Percentiles rank a stretch among this genome's conserved stretches.
phyloP scores from a whole-genome alignment of 2,329 filamentous ascomycete genomes.

The Didymella pomorum region DNA sequence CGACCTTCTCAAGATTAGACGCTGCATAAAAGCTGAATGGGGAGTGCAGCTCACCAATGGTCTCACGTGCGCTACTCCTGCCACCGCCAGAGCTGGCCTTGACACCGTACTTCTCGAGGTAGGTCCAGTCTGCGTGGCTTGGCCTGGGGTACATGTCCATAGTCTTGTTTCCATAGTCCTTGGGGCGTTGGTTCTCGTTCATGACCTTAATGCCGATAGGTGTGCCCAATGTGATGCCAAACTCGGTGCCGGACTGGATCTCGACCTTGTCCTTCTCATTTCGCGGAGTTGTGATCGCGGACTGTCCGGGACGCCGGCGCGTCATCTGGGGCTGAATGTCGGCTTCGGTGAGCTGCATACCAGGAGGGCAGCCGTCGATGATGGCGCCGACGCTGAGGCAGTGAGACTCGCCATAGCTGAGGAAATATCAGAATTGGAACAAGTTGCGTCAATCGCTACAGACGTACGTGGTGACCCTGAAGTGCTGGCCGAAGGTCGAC shows the following conservation, averaged over 20 bases:
- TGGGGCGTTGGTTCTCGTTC: slow-evolving; percentile 92
- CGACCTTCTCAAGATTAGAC: slow-evolving; percentile 62
- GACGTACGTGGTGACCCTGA: slow-evolving; percentile 81
- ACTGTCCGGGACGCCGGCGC: slow-evolving; percentile 87
- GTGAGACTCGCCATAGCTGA: slow-evolving; percentile 83
- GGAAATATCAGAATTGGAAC: slow-evolving; percentile 14
- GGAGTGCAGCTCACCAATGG: slow-evolving; percentile 68
- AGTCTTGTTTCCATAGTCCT: slow-evolving; percentile 88
- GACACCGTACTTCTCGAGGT: slow-evolving; percentile 95
- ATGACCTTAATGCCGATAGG: slow-evolving; percentile 86
- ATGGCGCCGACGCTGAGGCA: slow-evolving; percentile 94
- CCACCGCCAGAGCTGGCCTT: slow-evolving; percentile 92
- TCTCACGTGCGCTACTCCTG: slow-evolving; percentile 90
- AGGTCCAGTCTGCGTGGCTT: slow-evolving; percentile 95
- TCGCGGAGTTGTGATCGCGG: slow-evolving; percentile 86
- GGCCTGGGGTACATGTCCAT: slow-evolving; percentile 93
- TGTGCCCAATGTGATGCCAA: slow-evolving; percentile 86
- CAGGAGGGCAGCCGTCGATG: slow-evolving; percentile 89
- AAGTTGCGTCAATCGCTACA: neutral
- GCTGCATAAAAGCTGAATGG: neutral
- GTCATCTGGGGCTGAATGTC: slow-evolving; percentile 97
- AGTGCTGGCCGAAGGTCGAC: slow-evolving; percentile 85
- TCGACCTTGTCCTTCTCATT: slow-evolving; percentile 91
- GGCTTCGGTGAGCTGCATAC: slow-evolving; percentile 81
- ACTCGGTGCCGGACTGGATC: slow-evolving; percentile 92